Evolutionary conservation across 176 grass and related monocot species (phyloP).

Genomic region (Musa itinerans): DNA sequence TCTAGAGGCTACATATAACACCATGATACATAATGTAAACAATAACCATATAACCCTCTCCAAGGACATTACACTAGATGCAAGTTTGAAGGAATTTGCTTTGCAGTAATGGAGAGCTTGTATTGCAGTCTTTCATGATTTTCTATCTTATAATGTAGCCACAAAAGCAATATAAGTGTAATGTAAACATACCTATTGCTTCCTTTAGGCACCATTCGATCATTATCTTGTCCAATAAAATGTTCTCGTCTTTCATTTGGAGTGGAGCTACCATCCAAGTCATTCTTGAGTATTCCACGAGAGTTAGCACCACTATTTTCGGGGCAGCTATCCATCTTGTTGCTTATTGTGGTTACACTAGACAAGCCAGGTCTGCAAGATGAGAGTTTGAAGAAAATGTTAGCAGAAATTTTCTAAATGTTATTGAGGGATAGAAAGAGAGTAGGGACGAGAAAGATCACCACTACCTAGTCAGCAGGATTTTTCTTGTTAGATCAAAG

Average conservation of each 20-base stretch:
- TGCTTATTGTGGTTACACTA: constrained; percentile 35
- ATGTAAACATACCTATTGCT: constrained; percentile 55
- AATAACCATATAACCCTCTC: no score
- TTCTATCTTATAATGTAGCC: background rate
- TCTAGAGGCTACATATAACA: no score
- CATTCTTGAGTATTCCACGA: constrained; percentile 31
- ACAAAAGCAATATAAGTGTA: constrained; percentile 10
- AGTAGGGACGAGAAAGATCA: background rate
- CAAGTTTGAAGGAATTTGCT: no score
- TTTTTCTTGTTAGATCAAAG: background rate
- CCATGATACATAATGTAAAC: no score
- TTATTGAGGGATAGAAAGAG: background rate
- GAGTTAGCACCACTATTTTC: constrained; percentile 39
- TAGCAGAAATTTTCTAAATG: background rate
- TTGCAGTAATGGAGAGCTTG: no score
- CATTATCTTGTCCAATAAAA: constrained; percentile 48
- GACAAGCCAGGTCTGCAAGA: constrained; percentile 50
- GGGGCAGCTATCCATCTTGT: constrained; percentile 47
- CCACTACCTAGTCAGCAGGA: background rate
- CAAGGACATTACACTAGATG: no score
- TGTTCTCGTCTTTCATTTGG: constrained; percentile 67
- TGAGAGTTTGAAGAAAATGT: background rate
- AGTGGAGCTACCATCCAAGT: constrained; percentile 31
- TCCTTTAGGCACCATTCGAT: constrained; percentile 50
- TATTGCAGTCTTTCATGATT: no score